These are phyloP conservation scores for Tylopilus balloui DNA, from an alignment of 768 basidiomycete genomes.

Conservation along the genomic window DNA sequence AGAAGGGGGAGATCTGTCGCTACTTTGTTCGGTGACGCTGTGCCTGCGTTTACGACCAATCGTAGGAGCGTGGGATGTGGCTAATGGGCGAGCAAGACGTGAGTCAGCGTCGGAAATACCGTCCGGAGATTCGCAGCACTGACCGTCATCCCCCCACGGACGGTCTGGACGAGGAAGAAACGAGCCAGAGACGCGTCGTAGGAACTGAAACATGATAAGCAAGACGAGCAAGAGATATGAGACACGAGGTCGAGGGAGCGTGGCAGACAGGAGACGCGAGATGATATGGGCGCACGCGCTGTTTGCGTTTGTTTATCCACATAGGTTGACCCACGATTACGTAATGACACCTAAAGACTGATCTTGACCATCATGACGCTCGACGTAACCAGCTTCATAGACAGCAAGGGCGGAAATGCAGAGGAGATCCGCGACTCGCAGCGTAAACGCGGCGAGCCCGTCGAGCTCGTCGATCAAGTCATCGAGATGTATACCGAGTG, in stretches of 20 bases:
- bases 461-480: slow-evolving; percentile 92
- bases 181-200: slow-evolving; percentile 67
- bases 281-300: slow-evolving; percentile 10
- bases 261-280: slow-evolving; percentile 1
- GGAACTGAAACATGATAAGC: slow-evolving; percentile 53
- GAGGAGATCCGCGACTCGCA: slow-evolving; percentile 90
- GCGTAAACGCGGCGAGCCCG: slow-evolving; percentile 81
- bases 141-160: slow-evolving; percentile 76
- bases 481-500: slow-evolving; percentile 89
- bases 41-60: slow-evolving; percentile 63
- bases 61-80: slow-evolving; percentile 70
- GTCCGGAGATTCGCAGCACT: slow-evolving; percentile 28
- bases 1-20: slow-evolving; percentile 30
- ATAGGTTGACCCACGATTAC: slow-evolving; percentile 7
- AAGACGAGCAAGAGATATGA: too few species aligned
- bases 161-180: slow-evolving; percentile 68
- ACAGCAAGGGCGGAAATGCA: slow-evolving; percentile 88
- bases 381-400: slow-evolving; percentile 76
- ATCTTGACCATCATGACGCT: slow-evolving; percentile 57
- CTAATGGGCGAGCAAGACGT: slow-evolving; percentile 33
- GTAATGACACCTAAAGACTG: background rate
- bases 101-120: slow-evolving; percentile 9
- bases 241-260: too few species aligned
- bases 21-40: slow-evolving; percentile 42
- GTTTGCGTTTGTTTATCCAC: slow-evolving; percentile 27